Conservation (phyloP, 2,329 filamentous ascomycete species). For the Rachicladosporium sp. region DNA sequence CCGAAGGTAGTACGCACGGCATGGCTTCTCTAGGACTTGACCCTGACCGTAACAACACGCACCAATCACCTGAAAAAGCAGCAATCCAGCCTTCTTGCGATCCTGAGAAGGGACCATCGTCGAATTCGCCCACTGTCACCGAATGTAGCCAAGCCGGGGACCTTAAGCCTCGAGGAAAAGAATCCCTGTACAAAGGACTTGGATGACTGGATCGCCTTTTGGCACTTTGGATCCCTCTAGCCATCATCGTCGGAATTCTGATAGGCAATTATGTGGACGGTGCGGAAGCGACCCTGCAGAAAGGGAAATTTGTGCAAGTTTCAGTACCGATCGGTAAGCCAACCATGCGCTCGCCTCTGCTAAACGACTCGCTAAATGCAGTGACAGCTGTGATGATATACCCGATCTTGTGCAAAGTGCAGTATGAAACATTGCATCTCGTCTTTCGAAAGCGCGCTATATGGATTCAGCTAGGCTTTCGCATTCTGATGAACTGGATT, state of each 20-base stretch:
- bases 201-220: constrained; percentile 32
- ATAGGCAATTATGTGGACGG: constrained; percentile 60
- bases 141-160: too few relatives aligned
- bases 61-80: too few relatives aligned
- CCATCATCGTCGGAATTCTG: constrained; percentile 61
- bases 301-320: constrained; percentile 57
- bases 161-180: too few relatives aligned
- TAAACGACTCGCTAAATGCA: background rate
- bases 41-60: too few relatives aligned
- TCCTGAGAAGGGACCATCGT: too few relatives aligned
- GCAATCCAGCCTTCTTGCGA: too few relatives aligned
- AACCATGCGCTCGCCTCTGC: background rate
- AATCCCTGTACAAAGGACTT: constrained; percentile 24
- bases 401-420: constrained; percentile 74
- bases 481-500: constrained; percentile 67
- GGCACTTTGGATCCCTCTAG: constrained; percentile 55
- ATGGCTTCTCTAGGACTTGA: too few relatives aligned
- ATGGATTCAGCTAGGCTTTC: constrained; percentile 69
- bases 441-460: constrained; percentile 48
- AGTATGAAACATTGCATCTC: constrained; percentile 58
- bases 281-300: constrained; percentile 50
- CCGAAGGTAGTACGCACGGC: too few relatives aligned
- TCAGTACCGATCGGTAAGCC: constrained; percentile 44
- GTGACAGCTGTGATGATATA: constrained; percentile 97
- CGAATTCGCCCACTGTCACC: too few relatives aligned